Base-by-base conservation (phyloP, 2,329 filamentous ascomycete species). In the Corynespora cassiicola region DNA sequence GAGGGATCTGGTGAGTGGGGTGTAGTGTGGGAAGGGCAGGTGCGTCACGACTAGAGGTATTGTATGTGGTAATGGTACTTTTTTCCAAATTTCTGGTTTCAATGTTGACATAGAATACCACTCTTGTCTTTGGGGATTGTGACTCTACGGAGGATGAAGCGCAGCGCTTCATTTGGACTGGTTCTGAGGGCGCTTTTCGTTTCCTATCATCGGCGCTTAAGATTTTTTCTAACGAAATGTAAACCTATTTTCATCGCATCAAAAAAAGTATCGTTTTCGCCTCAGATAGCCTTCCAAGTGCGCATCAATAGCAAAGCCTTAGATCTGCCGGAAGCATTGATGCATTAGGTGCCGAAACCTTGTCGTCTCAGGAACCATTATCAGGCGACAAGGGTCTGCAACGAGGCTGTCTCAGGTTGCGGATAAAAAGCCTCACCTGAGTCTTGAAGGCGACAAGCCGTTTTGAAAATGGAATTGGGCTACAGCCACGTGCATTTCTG, bases 141-240 rank as follows among this genome's bases (percentile, higher is more conserved):
- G 33, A 54, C 58, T 64, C 54, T 58, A 60, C 54, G 57, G 55
- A 61, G 57, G 32, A 58, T 58, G 58, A 55, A 61, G 57, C 57
- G 45, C 39, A 56, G 54, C 48, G 53, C 57, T 64, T 65, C 57
- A 52, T 56, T 47, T 56, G 58, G 55, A 58, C 59, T 60, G 56
- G 58, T 50, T 59, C 54, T 60, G 37, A 56, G 42, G 49, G 56
- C 48, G 53, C 47, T 50, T 36, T 48, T 44, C n/a, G n/a, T 52
- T 54, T 39, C 32, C 37, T 52, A 45, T 47, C 28, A 45, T 39
- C 33, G 47, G 46, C 39, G 52, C 50, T 42, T 50, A 15, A 45
- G 39, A n/a, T n/a, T n/a, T 45, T 44, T 19, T 45, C 47, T 55
- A 21, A 58, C 50, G 54, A 56, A 60, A 61, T 63, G 58, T 65